Evolutionary conservation across 306 rosid species (phyloP), one percentile per base, ranked within the genome.

Genomic region (Cotoneaster glaucophyllus): DNA sequence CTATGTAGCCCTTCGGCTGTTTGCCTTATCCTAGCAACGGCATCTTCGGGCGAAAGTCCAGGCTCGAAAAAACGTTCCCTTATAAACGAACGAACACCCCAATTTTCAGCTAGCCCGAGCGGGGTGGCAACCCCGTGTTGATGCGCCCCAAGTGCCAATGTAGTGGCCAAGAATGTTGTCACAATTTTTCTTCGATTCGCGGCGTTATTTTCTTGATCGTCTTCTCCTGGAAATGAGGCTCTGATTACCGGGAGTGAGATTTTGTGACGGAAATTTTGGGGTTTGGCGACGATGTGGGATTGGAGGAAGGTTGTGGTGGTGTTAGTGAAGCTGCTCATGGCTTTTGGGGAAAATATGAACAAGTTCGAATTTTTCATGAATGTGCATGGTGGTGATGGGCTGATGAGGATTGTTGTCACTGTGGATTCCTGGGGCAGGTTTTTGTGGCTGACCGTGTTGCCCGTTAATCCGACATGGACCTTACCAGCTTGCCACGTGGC

Each of bases 1-100:
- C 89, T 83, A 29, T 89, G 98, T 1, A 95, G 72, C 61, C 98
- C 98, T 71, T 95, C 97, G 2, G 97, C 93, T 0, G 98, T 95
- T 58, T 92, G 97, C 74, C 71, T 95, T 29, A 95, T 95, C 67
- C 98, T 79, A 1, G 84, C 91, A 76, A 86, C 98, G 0, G 98
- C 93, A 24, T 95, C 97, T 29, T 90, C 97, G 3, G 96, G 92
- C 0, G 97, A 87, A 31, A 95, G 28, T 8, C 92, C 96, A 0
- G 96, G 90, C 87, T 77, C 84, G n/a, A 95, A 92, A 76, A 84
- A 92, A 26, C 84, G 83, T 52, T 95, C 97, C 75, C 54, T 79
- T 1, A 92, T 32, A 52, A 88, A 92, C 19, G 97, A 95, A 8
- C 87, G 88, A 0, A 93, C 87, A 8, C 98, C 97, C 98, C 97